Percentiles rank a stretch among this genome's conserved stretches.
Conservation (phyloP, 805 yeast species). For the Saccharomyces kudriavzevii region DNA sequence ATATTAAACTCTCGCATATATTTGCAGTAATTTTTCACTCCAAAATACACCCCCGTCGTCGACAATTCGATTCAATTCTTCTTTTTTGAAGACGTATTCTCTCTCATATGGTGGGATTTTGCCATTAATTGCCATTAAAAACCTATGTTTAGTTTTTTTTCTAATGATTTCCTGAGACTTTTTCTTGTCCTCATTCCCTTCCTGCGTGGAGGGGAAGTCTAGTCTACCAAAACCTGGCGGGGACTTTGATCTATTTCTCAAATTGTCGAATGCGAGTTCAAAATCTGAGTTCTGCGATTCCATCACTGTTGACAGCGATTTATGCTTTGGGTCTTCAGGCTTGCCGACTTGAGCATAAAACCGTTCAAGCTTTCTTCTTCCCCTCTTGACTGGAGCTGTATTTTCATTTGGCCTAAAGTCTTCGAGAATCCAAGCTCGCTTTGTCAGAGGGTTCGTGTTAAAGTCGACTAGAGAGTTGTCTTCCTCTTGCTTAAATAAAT, state of each 20-base stretch:
- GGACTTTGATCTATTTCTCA: constrained; percentile 33
- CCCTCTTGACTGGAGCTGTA: constrained; percentile 3
- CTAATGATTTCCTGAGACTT: constrained; percentile 30
- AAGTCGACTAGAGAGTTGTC: constrained; percentile 5
- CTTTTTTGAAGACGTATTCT: constrained; percentile 40
- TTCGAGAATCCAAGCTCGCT: constrained; percentile 29
- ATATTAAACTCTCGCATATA: constrained; percentile 12
- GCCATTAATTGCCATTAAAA: constrained; percentile 36
- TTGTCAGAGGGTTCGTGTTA: constrained; percentile 22
- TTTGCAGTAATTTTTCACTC: constrained; percentile 20
- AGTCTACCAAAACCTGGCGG: constrained; percentile 56
- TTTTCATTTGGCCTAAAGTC: constrained; percentile 27
- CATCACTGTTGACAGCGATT: neutral
- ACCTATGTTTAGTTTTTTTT: constrained; percentile 37
- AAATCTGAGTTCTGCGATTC: constrained; percentile 16
- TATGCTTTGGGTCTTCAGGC: constrained; percentile 5
- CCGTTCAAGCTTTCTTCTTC: constrained; percentile 10
- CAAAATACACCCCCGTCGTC: constrained; percentile 26
- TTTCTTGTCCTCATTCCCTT: constrained; percentile 33
- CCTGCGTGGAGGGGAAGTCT: constrained; percentile 54
- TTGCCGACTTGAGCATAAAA: constrained; percentile 18
- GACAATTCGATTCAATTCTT: constrained; percentile 33
- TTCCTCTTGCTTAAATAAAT: neutral
- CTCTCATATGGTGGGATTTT: constrained; percentile 26
- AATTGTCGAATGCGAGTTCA: constrained; percentile 20